Percentiles rank a stretch among this genome's conserved stretches.
These are phyloP conservation scores for Davidsoniella virescens DNA, from an alignment of 2,329 filamentous ascomycete genomes.

Conservation along the genomic window DNA sequence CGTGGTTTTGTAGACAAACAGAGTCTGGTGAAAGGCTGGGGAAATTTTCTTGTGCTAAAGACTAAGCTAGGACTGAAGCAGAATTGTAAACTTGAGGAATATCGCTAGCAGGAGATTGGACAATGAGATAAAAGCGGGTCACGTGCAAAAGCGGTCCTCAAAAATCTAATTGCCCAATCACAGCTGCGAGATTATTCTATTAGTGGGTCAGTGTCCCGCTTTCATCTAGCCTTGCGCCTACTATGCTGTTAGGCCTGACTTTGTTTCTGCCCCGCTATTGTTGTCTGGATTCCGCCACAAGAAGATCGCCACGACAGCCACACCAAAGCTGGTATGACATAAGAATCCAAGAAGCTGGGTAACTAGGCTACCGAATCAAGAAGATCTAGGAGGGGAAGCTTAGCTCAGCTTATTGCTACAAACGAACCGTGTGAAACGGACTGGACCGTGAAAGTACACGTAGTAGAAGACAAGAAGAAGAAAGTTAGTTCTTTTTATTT, in stretches of 20 bases:
- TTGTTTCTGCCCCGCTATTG: neutral
- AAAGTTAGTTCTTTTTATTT: too few relatives aligned
- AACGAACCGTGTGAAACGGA: too few relatives aligned
- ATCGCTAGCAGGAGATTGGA: neutral
- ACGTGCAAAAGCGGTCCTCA: conserved; percentile 2
- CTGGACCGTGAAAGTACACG: too few relatives aligned
- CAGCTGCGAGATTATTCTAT: neutral
- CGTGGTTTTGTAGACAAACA: conserved; percentile 1
- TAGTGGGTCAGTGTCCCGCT: neutral
- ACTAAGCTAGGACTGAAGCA: conserved; percentile 5
- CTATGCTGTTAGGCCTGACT: too few relatives aligned
- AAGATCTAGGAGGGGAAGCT: too few relatives aligned
- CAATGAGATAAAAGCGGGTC: conserved; percentile 3
- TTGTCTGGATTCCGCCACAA: neutral
- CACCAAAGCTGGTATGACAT: neutral
- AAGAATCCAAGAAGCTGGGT: neutral
- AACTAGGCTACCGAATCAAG: too few relatives aligned
- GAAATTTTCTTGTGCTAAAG: neutral
- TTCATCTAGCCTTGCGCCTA: neutral
- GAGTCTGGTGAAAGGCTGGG: conserved; percentile 2
- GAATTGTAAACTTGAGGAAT: neutral
- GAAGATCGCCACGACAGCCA: neutral
- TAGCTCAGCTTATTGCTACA: too few relatives aligned
- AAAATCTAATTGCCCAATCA: conserved; percentile 4
- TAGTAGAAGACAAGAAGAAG: too few relatives aligned